Percentiles rank a stretch among this genome's conserved stretches.
These are phyloP conservation scores for Climacium dendroides DNA, from an alignment of 225 moss, liverwort and hornwort species.

Conservation along the genomic window DNA sequence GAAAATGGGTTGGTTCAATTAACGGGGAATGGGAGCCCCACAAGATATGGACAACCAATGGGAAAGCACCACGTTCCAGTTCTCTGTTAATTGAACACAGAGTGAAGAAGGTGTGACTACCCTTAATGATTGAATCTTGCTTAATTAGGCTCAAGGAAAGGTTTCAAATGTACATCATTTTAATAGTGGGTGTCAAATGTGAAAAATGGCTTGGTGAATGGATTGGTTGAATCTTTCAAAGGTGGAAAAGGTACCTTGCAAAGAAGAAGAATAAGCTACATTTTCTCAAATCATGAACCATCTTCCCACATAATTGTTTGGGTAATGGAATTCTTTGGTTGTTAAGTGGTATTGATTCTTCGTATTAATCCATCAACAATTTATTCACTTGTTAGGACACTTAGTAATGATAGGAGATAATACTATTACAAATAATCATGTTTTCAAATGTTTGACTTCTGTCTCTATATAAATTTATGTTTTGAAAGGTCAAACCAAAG, in stretches of 20 bases:
- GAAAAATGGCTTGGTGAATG: neutral
- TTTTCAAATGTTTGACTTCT: accelerated
- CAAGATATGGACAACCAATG: no score
- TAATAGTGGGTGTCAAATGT: neutral
- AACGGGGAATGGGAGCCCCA: no score
- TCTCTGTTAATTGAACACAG: no score
- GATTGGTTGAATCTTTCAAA: neutral
- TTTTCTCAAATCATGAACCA: neutral
- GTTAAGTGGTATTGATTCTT: neutral
- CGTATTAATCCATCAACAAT: neutral
- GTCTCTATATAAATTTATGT: neutral
- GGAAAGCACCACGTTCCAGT: no score
- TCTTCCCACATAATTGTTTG: accelerated
- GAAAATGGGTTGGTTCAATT: no score
- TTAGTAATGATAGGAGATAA: accelerated
- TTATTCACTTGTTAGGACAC: neutral
- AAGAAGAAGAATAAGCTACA: neutral
- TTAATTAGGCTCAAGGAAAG: no score
- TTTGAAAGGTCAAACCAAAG: neutral
- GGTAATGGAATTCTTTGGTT: neutral
- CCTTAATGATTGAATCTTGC: neutral
- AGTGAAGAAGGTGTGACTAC: no score
- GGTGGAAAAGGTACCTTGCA: neutral
- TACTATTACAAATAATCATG: neutral
- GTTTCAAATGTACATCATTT: neutral